Evolutionary conservation across 1,284 basidiomycete species (phyloP), one percentile per base, ranked within the genome.

Genomic region (Moesziomyces aphidis): DNA sequence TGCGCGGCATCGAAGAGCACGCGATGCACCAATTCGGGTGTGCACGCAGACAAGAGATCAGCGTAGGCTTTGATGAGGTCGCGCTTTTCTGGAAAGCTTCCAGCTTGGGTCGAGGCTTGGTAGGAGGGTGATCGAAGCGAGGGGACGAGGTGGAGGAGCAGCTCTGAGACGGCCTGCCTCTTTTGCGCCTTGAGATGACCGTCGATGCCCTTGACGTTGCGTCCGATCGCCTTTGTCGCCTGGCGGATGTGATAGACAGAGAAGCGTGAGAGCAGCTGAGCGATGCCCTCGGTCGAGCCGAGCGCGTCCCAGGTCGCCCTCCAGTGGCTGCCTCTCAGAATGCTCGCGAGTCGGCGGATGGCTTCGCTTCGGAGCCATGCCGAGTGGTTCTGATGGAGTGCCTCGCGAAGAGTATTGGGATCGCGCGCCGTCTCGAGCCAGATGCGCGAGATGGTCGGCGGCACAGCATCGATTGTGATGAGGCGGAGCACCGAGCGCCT

Each of bases 81-180:
- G 10, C 31, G 31, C 31, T 34, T 13, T 3, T 34, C 31, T 1
- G 10, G 31, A 13, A 4, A 11, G 11, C 31, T 34, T 13, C 4
- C 31, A 8, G 31, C 31, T 34, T 4, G 31, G 31, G 31, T 10
- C 31, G 13, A 34, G 31, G 31, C 10, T 34, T 10, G 10, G 31
- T 10, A 34, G 10, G 31, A 10, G 11, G 31, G 11, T 11, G 31
- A 13, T 34, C 31, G 31, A 11, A 34, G 10, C 31, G 31, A 34
- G 17, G 52, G 52, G 10, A 54, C 52, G 26, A 54, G 52, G 22
- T 31, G 22, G 8, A 45, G 22, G 26, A 54, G 52, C 13, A 54
- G 43, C 22, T 54, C 39, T 3, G 52, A 26, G 26, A 54, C 43
- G 10, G 43, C 52, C 13, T 45, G 23, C 26, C 52, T 24, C 43